Evolutionary conservation across 164 flowering plant species (phyloP).

Genomic region (Pachysandra terminalis): DNA sequence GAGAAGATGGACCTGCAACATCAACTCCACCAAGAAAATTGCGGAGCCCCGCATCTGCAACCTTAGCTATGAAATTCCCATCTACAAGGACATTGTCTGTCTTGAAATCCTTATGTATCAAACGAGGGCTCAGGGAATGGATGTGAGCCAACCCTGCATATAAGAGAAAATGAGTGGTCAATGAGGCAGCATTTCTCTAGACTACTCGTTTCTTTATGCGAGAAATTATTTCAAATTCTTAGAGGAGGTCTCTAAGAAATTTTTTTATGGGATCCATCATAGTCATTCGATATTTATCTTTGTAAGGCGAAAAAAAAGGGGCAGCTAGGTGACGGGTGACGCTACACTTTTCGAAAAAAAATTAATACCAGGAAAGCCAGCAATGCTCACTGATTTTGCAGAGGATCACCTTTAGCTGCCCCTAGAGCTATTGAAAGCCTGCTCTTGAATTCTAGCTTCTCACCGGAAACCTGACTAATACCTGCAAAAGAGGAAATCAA

Average conservation of each 20-base stretch:
- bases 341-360: no score
- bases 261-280: constrained; percentile 13
- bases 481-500: constrained; percentile 38
- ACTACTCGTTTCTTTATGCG: no score
- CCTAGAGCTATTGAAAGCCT: constrained; percentile 80
- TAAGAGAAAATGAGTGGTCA: constrained; percentile 12
- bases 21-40: constrained; percentile 65
- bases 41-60: constrained; percentile 88
- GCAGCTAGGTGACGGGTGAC: no score
- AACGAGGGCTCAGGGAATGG: constrained; percentile 73
- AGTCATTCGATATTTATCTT: constrained; percentile 13
- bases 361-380: constrained; percentile 57
- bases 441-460: constrained; percentile 82
- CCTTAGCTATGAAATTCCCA: constrained; percentile 79
- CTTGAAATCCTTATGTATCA: constrained; percentile 84
- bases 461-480: constrained; percentile 43
- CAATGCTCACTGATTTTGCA: constrained; percentile 87
- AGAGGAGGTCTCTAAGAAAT: constrained; percentile 16
- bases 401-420: constrained; percentile 98
- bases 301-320: constrained; percentile 30
- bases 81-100: constrained; percentile 92
- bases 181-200: constrained; percentile 3
- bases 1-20: constrained; percentile 70
- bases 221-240: constrained; percentile 3
- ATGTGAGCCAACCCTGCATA: constrained; percentile 79